Evolutionary conservation across 2,329 filamentous ascomycete genomes (phyloP).

Genomic region (Trichoderma simmonsii): DNA sequence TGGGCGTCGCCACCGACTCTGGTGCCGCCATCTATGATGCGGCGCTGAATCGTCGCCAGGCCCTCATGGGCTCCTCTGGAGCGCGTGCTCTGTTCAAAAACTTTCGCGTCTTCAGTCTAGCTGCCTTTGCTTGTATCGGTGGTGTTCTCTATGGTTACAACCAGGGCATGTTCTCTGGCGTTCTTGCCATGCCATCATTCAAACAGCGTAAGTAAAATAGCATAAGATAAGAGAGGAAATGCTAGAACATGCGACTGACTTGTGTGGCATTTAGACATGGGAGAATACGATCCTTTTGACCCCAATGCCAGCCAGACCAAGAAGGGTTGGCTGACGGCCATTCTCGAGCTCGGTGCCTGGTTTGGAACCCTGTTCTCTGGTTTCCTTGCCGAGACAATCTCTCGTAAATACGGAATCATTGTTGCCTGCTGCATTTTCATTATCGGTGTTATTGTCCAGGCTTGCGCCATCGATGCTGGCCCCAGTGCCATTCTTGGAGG

Average conservation of each 20-base stretch:
- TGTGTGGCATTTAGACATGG: constrained; percentile 47
- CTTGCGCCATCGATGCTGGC: constrained; percentile 52
- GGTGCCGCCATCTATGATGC: constrained; percentile 43
- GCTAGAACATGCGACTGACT: constrained; percentile 45
- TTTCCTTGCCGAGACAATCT: constrained; percentile 66
- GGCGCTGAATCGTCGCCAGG: constrained; percentile 49
- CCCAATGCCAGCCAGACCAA: constrained; percentile 46
- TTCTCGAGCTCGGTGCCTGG: constrained; percentile 75
- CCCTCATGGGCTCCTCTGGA: constrained; percentile 52
- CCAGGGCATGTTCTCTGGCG: constrained; percentile 61
- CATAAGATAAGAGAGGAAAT: background rate
- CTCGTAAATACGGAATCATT: constrained; percentile 67
- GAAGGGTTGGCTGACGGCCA: constrained; percentile 61
- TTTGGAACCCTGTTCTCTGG: constrained; percentile 68
- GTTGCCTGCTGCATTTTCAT: constrained; percentile 66
- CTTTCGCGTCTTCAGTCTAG: constrained; percentile 58
- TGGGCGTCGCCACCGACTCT: constrained; percentile 19
- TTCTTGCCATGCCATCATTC: constrained; percentile 57
- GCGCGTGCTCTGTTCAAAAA: constrained; percentile 56
- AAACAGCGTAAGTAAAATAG: constrained; percentile 41
- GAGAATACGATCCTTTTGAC: constrained; percentile 47
- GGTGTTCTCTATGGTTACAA: constrained; percentile 69
- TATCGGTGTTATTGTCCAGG: constrained; percentile 66
- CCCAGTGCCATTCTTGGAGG: constrained; percentile 64
- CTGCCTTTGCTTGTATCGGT: constrained; percentile 60